Evolutionary conservation across 2,329 filamentous ascomycete genomes (phyloP).

Genomic region (Aspergillus bombycis): DNA sequence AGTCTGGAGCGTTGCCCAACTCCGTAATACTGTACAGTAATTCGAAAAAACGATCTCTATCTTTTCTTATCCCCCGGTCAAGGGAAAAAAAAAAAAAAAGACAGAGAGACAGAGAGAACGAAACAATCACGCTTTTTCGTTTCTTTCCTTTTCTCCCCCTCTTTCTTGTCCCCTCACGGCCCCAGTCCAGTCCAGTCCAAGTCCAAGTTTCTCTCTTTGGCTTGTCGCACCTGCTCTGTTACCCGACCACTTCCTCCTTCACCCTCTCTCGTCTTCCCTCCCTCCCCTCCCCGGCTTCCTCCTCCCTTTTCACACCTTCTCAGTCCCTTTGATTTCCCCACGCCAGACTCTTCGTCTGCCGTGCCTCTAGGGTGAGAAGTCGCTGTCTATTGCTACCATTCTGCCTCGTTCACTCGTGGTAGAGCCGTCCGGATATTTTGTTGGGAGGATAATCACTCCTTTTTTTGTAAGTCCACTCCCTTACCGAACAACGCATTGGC

Average conservation of each 20-base stretch:
- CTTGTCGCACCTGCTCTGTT: conserved; percentile 18
- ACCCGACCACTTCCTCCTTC: conserved; percentile 18
- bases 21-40: conserved; percentile 4
- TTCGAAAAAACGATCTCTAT: neutral
- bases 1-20: neutral
- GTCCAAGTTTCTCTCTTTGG: conserved; percentile 9
- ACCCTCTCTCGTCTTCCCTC: conserved; percentile 19
- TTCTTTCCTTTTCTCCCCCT: conserved; percentile 17
- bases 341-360: conserved; percentile 26
- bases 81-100: conserved; percentile 10
- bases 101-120: neutral
- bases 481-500: conserved; percentile 13
- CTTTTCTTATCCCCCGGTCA: conserved; percentile 23
- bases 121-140: conserved; percentile 24
- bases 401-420: conserved; percentile 42
- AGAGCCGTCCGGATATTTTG: conserved; percentile 25
- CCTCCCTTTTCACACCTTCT: conserved; percentile 29
- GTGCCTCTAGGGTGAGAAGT: conserved; percentile 29
- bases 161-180: conserved; percentile 10
- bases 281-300: conserved; percentile 22
- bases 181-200: conserved; percentile 10
- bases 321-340: conserved; percentile 23
- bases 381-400: conserved; percentile 19
- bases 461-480: conserved; percentile 31
- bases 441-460: conserved; percentile 26